Evolutionary conservation across 2,329 filamentous ascomycete genomes (phyloP).

Genomic region (Zymoseptoria tritici): DNA sequence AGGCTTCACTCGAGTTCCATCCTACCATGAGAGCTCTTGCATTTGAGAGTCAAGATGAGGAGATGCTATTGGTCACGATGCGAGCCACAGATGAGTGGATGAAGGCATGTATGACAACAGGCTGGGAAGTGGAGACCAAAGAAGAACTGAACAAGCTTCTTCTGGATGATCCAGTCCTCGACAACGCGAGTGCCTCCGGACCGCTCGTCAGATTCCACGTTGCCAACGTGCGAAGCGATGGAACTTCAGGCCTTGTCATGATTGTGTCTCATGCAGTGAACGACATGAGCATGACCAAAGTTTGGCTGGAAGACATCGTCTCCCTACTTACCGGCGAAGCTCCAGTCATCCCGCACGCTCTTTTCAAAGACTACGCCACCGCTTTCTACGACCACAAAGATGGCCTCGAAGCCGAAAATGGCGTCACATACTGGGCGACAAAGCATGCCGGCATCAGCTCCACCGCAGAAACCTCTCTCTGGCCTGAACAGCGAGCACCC

Average conservation of each 20-base stretch:
- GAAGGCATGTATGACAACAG: slow-evolving; percentile 23
- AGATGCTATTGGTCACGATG: slow-evolving; percentile 25
- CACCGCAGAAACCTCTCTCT: slow-evolving; percentile 21
- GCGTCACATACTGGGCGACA: slow-evolving; percentile 24
- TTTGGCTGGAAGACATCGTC: slow-evolving; percentile 28
- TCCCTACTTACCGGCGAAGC: slow-evolving; percentile 22
- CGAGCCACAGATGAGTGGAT: slow-evolving; percentile 22
- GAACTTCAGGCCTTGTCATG: slow-evolving; percentile 24
- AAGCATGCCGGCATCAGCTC: slow-evolving; percentile 24
- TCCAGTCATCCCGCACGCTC: slow-evolving; percentile 21
- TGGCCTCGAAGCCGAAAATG: slow-evolving; percentile 23
- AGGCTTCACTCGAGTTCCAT: slow-evolving; percentile 23
- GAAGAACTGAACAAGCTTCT: slow-evolving; percentile 24
- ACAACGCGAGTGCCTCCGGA: slow-evolving; percentile 24
- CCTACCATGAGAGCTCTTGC: slow-evolving; percentile 26
- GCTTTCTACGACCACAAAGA: slow-evolving; percentile 26
- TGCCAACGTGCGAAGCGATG: slow-evolving; percentile 21
- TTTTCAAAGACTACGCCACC: slow-evolving; percentile 27
- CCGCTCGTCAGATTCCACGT: slow-evolving; percentile 26
- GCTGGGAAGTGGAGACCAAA: slow-evolving; percentile 24
- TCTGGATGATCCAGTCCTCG: slow-evolving; percentile 23
- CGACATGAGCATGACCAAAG: slow-evolving; percentile 30
- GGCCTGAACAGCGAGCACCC: slow-evolving; percentile 25
- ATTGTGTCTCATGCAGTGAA: slow-evolving; percentile 26
- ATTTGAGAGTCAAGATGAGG: slow-evolving; percentile 19